Conservation (phyloP, 2,329 filamentous ascomycete species). For the Penicillium frequentans region DNA sequence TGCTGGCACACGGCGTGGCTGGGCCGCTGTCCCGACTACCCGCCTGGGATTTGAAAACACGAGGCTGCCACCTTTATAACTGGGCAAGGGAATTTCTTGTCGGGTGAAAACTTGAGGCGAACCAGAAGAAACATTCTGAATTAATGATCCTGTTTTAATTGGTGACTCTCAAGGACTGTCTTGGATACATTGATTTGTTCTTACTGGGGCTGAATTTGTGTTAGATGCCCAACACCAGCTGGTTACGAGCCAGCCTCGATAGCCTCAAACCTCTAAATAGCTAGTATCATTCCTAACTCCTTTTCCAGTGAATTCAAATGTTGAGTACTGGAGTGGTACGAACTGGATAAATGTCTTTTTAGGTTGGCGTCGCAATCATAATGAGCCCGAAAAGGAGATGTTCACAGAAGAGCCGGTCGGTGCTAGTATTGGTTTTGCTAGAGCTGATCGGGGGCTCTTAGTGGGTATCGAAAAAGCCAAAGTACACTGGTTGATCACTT, state of each 20-base stretch:
- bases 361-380: too few relatives aligned
- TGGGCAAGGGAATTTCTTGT: background rate
- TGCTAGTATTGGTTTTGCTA: background rate
- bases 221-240: background rate
- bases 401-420: too few relatives aligned
- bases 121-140: background rate
- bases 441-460: background rate
- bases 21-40: conserved; percentile 7
- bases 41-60: conserved; percentile 12
- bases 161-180: background rate
- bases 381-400: too few relatives aligned
- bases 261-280: background rate
- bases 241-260: background rate
- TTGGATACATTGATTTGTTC: background rate
- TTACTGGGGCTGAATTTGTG: background rate
- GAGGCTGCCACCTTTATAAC: conserved; percentile 9
- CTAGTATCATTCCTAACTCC: too few relatives aligned
- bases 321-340: too few relatives aligned
- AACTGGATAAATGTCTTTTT: too few relatives aligned
- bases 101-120: background rate
- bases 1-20: conserved; percentile 20
- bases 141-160: background rate
- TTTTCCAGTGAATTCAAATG: too few relatives aligned
- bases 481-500: too few relatives aligned
- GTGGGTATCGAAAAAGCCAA: too few relatives aligned